phyloP scores from a whole-genome alignment of 2,329 filamentous ascomycete species.

The Fusarium musae region DNA sequence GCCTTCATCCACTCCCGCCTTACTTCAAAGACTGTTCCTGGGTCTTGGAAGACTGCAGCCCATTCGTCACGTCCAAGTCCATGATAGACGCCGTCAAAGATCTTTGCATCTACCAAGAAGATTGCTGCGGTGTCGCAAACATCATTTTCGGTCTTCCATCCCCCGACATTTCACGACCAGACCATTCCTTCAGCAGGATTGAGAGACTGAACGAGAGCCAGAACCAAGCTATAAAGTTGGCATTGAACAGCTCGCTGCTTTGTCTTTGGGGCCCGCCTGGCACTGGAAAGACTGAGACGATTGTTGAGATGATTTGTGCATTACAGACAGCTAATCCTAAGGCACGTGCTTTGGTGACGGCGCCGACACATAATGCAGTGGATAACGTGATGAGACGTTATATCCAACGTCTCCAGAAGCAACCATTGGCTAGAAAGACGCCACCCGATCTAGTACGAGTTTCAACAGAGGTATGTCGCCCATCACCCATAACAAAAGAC shows the following conservation, averaged over 20 bases:
- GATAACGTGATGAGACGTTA: conserved; percentile 56
- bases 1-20: conserved; percentile 51
- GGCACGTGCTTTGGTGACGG: conserved; percentile 51
- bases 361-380: conserved; percentile 58
- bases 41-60: conserved; percentile 52
- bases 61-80: conserved; percentile 54
- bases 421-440: background rate
- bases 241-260: conserved; percentile 48
- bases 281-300: conserved; percentile 57
- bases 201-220: conserved; percentile 30
- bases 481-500: rapidly evolving
- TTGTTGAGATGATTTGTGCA: conserved; percentile 51
- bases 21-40: conserved; percentile 53
- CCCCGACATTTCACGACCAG: rapidly evolving
- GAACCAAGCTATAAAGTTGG: conserved; percentile 17
- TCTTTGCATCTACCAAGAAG: conserved; percentile 45
- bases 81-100: conserved; percentile 51
- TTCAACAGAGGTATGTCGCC: conserved; percentile 19
- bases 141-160: background rate
- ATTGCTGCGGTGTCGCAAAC: conserved; percentile 48
- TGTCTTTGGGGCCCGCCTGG: conserved; percentile 59
- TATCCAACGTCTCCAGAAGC: conserved; percentile 20
- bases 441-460: conserved; percentile 8
- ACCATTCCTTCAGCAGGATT: background rate
- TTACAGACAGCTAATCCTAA: conserved; percentile 43